phyloP scores from a whole-genome alignment of 306 rosid species.

The Adenanthera pavonina region DNA sequence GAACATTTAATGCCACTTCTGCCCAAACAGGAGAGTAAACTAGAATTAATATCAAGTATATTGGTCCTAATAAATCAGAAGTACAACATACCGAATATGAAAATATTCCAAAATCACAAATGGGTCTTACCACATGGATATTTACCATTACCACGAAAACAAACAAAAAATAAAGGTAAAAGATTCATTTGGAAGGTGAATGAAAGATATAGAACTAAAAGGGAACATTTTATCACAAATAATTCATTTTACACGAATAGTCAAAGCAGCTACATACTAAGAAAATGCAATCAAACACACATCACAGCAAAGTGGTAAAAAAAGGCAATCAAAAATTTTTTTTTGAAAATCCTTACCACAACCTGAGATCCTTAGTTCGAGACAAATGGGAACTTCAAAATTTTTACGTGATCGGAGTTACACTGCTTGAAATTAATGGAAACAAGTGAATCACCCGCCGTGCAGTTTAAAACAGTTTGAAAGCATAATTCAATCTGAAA shows the following conservation, averaged over 20 bases:
- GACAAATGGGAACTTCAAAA: conserved; percentile 33
- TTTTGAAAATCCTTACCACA: conserved; percentile 14
- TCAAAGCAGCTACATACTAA: conserved; percentile 17
- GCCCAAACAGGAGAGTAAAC: conserved; percentile 40
- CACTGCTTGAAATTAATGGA: conserved; percentile 14
- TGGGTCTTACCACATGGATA: conserved; percentile 1
- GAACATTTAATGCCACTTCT: conserved; percentile 46
- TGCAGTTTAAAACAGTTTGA: conserved; percentile 29
- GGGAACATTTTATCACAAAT: conserved; percentile 17
- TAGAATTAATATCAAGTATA: conserved; percentile 9
- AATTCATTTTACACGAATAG: conserved; percentile 9
- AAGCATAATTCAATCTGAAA: conserved; percentile 29
- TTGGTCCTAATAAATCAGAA: conserved; percentile 16
- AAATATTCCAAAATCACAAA: conserved; percentile 27
- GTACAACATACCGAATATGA: conserved; percentile 10
- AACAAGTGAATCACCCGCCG: conserved; percentile 29
- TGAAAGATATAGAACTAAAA: conserved; percentile 22
- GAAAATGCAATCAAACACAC: conserved; percentile 12
- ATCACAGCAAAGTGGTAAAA: conserved; percentile 26
- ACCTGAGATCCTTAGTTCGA: conserved; percentile 29
- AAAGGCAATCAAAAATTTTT: neutral
- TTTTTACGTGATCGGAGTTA: conserved; percentile 10
- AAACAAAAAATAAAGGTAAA: neutral
- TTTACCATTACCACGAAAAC: neutral
- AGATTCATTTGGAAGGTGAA: conserved; percentile 18